phyloP scores from a whole-genome alignment of 2,329 filamentous ascomycete species.

The Claviceps pazoutovae region DNA sequence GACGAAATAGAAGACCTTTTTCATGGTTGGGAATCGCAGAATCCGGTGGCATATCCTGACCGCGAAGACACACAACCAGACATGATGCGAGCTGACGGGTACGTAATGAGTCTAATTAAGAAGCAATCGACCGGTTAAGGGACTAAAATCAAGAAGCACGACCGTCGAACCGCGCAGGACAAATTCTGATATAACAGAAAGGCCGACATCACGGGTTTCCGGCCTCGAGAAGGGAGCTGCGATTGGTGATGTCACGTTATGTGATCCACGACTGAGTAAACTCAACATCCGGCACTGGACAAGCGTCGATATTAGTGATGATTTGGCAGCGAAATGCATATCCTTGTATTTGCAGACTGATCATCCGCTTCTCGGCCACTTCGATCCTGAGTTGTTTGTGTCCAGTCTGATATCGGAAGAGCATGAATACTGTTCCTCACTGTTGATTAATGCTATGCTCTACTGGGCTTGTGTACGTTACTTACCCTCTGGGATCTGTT shows the following conservation, averaged over 20 bases:
- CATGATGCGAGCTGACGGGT: neutral
- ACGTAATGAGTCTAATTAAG: neutral
- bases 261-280: slow-evolving; percentile 14
- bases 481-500: neutral
- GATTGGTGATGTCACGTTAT: slow-evolving; percentile 6
- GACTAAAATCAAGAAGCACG: neutral
- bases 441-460: slow-evolving; percentile 22
- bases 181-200: neutral
- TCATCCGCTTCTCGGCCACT: slow-evolving; percentile 23
- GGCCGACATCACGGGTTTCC: neutral
- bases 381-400: slow-evolving; percentile 21
- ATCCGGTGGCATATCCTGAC: slow-evolving; percentile 11
- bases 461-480: slow-evolving; percentile 21
- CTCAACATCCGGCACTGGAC: slow-evolving; percentile 20
- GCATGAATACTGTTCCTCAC: slow-evolving; percentile 17
- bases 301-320: slow-evolving; percentile 14
- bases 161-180: neutral
- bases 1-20: slow-evolving; percentile 2
- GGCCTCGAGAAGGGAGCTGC: no score
- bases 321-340: slow-evolving; percentile 18
- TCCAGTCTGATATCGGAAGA: slow-evolving; percentile 15
- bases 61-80: neutral
- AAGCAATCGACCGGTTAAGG: neutral
- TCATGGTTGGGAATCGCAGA: slow-evolving; percentile 13
- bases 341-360: slow-evolving; percentile 23